These are phyloP conservation scores for Durio zibethinus DNA, from an alignment of 345 rosid genomes.

Conservation along the genomic window DNA sequence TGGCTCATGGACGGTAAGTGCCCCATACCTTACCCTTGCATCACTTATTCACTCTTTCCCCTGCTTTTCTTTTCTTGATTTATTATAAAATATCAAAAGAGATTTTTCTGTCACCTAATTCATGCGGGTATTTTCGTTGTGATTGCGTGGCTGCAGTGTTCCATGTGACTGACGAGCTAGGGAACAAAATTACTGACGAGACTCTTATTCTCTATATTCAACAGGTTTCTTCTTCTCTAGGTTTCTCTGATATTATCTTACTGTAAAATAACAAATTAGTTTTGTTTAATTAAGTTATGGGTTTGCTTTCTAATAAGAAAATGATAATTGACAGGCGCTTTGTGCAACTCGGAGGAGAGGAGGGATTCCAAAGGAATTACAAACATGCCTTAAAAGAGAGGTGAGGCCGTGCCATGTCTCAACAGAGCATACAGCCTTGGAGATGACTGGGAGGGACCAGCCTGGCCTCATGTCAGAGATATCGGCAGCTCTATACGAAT, in stretches of 20 bases:
- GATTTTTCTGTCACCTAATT: neutral
- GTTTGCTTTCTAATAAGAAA: neutral
- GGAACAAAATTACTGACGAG: constrained; percentile 64
- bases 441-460: constrained; percentile 62
- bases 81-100: neutral
- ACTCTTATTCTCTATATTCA: constrained; percentile 60
- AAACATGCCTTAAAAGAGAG: constrained; percentile 38
- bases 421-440: constrained; percentile 67
- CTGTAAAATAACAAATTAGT: neutral
- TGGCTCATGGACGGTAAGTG: constrained; percentile 97
- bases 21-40: neutral
- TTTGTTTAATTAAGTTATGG: neutral
- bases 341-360: constrained; percentile 57
- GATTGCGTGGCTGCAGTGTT: constrained; percentile 44
- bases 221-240: constrained; percentile 35
- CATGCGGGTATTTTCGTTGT: neutral
- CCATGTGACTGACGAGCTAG: constrained; percentile 78
- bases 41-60: neutral
- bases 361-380: constrained; percentile 40
- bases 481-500: constrained; percentile 54
- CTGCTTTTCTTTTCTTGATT: too few species aligned
- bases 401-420: constrained; percentile 56
- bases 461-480: constrained; percentile 89
- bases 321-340: constrained; percentile 45
- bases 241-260: neutral